Evolutionary conservation across 768 basidiomycete species (phyloP).

Genomic region (Amanita exitialis): DNA sequence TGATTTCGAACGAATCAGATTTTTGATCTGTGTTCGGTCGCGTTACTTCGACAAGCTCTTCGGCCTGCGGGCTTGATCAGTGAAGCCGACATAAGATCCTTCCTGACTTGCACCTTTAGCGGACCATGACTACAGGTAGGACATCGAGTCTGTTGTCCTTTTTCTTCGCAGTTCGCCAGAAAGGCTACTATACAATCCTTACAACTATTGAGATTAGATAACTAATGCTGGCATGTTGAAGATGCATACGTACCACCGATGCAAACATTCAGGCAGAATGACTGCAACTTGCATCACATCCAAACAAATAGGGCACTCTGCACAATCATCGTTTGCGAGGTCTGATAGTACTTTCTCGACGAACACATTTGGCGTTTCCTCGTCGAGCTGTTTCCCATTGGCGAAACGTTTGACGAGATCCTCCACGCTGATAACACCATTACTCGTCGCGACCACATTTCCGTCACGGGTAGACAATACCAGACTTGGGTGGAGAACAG

Average conservation of each 20-base stretch:
- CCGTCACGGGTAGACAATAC: constrained; percentile 47
- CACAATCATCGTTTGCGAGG: constrained; percentile 39
- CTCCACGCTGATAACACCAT: constrained; percentile 42
- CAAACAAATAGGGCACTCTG: constrained; percentile 76
- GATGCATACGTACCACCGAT: constrained; percentile 44
- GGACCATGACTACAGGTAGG: constrained; percentile 73
- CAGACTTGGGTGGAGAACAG: constrained; percentile 84
- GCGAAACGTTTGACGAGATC: constrained; percentile 47
- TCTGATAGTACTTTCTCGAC: constrained; percentile 58
- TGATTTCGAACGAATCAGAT: constrained; percentile 31
- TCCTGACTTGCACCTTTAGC: constrained; percentile 33
- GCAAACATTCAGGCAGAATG: constrained; percentile 68
- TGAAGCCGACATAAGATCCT: background rate
- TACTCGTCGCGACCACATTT: constrained; percentile 27
- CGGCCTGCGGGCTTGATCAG: constrained; percentile 27
- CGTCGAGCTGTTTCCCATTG: constrained; percentile 22
- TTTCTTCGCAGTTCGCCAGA: constrained; percentile 59
- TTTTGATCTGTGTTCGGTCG: constrained; percentile 19
- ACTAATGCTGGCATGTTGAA: background rate
- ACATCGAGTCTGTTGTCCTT: constrained; percentile 61
- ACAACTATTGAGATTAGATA: constrained; percentile 39
- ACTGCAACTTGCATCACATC: constrained; percentile 66
- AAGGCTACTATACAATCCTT: constrained; percentile 83
- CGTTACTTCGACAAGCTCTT: constrained; percentile 55
- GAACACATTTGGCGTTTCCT: constrained; percentile 31